These are phyloP conservation scores for Grosmannia penicillata DNA, from an alignment of 2,329 filamentous ascomycete genomes.

Conservation along the genomic window DNA sequence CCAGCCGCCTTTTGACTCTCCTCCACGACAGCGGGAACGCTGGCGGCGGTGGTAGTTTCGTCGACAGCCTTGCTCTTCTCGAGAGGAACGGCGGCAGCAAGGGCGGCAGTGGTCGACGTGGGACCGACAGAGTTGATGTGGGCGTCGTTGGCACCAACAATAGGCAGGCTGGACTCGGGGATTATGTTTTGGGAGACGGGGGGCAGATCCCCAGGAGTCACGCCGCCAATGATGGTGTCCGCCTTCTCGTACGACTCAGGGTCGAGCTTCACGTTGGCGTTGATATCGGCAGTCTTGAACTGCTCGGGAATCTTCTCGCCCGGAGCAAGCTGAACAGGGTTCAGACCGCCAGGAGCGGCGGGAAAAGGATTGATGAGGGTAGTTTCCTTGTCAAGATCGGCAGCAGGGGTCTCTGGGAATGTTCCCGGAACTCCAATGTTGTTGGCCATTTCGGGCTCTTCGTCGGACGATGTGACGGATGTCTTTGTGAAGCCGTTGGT, in stretches of 20 bases:
- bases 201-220: constrained; percentile 30
- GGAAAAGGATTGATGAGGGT: constrained; percentile 43
- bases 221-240: constrained; percentile 41
- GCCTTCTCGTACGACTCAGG: constrained; percentile 77
- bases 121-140: constrained; percentile 38
- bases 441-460: not conserved
- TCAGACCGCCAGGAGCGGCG: constrained; percentile 49
- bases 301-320: constrained; percentile 68
- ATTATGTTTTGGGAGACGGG: constrained; percentile 50
- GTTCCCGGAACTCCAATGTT: constrained; percentile 20
- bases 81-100: constrained; percentile 54
- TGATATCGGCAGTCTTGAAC: constrained; percentile 51
- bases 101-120: constrained; percentile 49
- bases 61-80: constrained; percentile 27
- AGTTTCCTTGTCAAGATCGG: constrained; percentile 36
- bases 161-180: constrained; percentile 69
- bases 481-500: not conserved
- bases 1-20: constrained; percentile 57
- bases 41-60: not conserved
- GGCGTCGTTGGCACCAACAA: constrained; percentile 27
- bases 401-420: constrained; percentile 34
- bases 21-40: constrained; percentile 45
- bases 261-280: constrained; percentile 62
- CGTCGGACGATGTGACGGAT: not conserved
- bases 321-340: constrained; percentile 65